phyloP scores from a whole-genome alignment of 78 protist genomes.

The Dictyostelium citrinum region DNA sequence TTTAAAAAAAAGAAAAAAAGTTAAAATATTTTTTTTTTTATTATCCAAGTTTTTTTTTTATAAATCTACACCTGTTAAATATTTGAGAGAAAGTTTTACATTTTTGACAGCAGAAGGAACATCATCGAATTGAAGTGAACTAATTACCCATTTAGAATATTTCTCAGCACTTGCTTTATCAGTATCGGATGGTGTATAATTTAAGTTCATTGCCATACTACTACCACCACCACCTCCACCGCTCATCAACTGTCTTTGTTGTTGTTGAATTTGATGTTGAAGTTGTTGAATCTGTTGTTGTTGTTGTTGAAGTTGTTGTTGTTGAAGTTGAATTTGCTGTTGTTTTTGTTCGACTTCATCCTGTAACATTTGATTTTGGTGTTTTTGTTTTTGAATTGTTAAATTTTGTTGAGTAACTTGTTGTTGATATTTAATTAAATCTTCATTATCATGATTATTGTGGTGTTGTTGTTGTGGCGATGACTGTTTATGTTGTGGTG shows the following conservation, averaged over 20 bases:
- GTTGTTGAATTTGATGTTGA: slow-evolving; percentile 5
- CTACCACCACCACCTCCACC: not conserved
- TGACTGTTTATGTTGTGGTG: not conserved
- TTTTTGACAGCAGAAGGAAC: slow-evolving; percentile 47
- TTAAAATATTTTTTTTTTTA: not conserved
- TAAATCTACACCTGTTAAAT: slow-evolving; percentile 61
- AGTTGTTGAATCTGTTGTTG: slow-evolving; percentile 15
- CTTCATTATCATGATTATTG: not conserved
- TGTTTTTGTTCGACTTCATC: not conserved
- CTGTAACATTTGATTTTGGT: not conserved
- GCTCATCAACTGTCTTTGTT: slow-evolving; percentile 20
- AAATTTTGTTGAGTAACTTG: not conserved
- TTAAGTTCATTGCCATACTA: not conserved
- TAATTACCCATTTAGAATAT: slow-evolving; percentile 67
- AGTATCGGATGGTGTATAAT: slow-evolving; percentile 24
- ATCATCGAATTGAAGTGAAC: slow-evolving; percentile 67
- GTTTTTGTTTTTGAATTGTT: not conserved
- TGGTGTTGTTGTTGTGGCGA: not conserved
- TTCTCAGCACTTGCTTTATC: slow-evolving; percentile 42
- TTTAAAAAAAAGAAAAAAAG: not conserved
- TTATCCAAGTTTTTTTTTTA: not conserved
- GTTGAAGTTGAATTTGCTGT: not conserved
- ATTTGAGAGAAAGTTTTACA: slow-evolving; percentile 47
- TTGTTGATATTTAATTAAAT: not conserved
- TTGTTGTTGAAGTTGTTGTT: not conserved